These are phyloP conservation scores for Gentiana straminea DNA, from an alignment of 257 asterid species.

Conservation along the genomic window DNA sequence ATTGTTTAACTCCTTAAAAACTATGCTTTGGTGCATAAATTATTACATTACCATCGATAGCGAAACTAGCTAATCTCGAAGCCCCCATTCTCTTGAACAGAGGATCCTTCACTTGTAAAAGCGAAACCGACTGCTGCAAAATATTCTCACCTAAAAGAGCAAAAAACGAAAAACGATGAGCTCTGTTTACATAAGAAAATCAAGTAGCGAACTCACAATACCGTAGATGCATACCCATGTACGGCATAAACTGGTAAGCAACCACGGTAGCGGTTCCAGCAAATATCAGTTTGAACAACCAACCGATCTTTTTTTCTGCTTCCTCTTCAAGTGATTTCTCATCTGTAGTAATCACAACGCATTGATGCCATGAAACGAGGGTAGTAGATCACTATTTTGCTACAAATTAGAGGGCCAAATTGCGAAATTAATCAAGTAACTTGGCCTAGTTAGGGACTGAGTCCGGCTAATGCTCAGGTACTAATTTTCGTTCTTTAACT, in stretches of 20 bases:
- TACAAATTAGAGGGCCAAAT: not conserved
- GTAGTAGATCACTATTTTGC: not conserved
- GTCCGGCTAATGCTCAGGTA: no score
- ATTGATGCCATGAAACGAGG: conserved; percentile 5
- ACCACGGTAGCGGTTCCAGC: conserved; percentile 69
- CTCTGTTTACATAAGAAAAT: conserved; percentile 7
- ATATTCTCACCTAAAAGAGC: conserved; percentile 64
- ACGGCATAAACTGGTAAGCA: conserved; percentile 79
- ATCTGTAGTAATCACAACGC: conserved; percentile 22
- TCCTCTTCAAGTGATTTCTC: conserved; percentile 67
- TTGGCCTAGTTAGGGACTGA: not conserved
- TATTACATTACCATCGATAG: conserved; percentile 61
- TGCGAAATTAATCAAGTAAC: no score
- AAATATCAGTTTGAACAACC: conserved; percentile 68
- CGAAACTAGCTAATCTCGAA: conserved; percentile 87
- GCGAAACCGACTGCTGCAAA: conserved; percentile 83
- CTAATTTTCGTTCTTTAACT: not conserved
- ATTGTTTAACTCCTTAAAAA: no score
- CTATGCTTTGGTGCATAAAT: no score
- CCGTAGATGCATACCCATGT: conserved; percentile 53
- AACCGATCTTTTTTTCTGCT: conserved; percentile 89
- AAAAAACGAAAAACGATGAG: conserved; percentile 5
- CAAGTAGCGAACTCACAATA: not conserved
- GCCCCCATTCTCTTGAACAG: conserved; percentile 97
- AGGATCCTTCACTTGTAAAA: conserved; percentile 87